These are phyloP conservation scores for Geum urbanum DNA, from an alignment of 306 rosid genomes.

Conservation along the genomic window DNA sequence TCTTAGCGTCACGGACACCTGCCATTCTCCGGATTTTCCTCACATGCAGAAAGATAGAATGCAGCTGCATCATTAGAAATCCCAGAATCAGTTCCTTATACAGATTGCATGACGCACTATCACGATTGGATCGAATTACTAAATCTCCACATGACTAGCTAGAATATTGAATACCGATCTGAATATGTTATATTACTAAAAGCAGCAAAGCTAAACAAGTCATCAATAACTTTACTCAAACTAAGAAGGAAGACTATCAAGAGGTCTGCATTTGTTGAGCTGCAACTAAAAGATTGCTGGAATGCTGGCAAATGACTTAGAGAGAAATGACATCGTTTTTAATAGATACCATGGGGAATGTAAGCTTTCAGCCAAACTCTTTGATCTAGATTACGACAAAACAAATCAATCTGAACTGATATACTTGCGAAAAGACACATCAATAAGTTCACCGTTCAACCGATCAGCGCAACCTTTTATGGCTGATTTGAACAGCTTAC, in stretches of 20 bases:
- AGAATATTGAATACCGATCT: background rate
- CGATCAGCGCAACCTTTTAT: background rate
- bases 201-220: background rate
- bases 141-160: background rate
- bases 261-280: background rate
- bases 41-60: slow-evolving; percentile 77
- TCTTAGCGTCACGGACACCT: slow-evolving; percentile 54
- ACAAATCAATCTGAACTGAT: background rate
- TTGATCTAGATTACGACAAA: background rate
- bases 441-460: background rate
- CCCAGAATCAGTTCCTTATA: slow-evolving; percentile 15
- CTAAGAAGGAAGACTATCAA: background rate
- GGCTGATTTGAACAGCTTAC: background rate
- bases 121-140: background rate
- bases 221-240: background rate
- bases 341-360: background rate
- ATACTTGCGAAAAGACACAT: background rate
- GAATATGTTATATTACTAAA: background rate
- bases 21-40: slow-evolving; percentile 82
- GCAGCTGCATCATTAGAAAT: slow-evolving; percentile 56
- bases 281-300: background rate
- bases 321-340: background rate
- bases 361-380: background rate
- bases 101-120: background rate
- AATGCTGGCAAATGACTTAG: background rate